phyloP scores from a whole-genome alignment of 164 flowering plant species.

The Vitis labrusca region DNA sequence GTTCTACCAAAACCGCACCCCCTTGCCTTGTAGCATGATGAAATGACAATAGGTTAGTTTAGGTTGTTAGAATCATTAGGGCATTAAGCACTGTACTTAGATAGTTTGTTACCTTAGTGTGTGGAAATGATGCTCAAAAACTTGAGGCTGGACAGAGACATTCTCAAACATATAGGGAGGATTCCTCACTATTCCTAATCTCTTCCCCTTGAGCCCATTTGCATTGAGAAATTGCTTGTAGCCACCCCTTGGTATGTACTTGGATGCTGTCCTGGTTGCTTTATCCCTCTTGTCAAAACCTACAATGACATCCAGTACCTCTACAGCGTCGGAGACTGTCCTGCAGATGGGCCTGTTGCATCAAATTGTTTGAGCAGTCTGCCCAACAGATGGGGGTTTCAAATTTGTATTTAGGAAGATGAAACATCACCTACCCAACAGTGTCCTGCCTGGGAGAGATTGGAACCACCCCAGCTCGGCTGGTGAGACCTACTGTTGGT shows the following conservation, averaged over 20 bases:
- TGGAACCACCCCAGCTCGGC: slow-evolving; percentile 66
- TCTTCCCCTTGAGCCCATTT: slow-evolving; percentile 24
- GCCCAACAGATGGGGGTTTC: too few species aligned
- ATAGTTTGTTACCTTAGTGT: slow-evolving; percentile 5
- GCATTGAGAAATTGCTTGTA: slow-evolving; percentile 22
- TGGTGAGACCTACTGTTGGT: slow-evolving; percentile 76
- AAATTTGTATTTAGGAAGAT: neutral
- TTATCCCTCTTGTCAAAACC: slow-evolving; percentile 20
- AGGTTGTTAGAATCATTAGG: too few species aligned
- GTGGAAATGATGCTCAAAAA: slow-evolving; percentile 13
- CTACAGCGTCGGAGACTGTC: slow-evolving; percentile 27
- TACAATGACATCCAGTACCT: slow-evolving; percentile 23
- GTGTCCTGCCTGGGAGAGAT: slow-evolving; percentile 57
- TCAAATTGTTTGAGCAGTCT: too few species aligned
- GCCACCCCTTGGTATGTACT: slow-evolving; percentile 25
- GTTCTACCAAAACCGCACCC: slow-evolving; percentile 15
- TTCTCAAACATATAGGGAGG: neutral
- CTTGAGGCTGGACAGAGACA: neutral
- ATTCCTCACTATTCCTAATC: slow-evolving; percentile 21
- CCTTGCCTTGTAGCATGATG: slow-evolving; percentile 4
- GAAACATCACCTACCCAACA: slow-evolving; percentile 41
- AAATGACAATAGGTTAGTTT: neutral
- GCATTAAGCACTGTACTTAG: too few species aligned
- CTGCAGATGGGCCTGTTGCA: slow-evolving; percentile 22
- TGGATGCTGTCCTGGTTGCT: slow-evolving; percentile 18